Base-by-base conservation (phyloP, 192 early-diverging fungal genomes). In the Dissophora ornata region DNA sequence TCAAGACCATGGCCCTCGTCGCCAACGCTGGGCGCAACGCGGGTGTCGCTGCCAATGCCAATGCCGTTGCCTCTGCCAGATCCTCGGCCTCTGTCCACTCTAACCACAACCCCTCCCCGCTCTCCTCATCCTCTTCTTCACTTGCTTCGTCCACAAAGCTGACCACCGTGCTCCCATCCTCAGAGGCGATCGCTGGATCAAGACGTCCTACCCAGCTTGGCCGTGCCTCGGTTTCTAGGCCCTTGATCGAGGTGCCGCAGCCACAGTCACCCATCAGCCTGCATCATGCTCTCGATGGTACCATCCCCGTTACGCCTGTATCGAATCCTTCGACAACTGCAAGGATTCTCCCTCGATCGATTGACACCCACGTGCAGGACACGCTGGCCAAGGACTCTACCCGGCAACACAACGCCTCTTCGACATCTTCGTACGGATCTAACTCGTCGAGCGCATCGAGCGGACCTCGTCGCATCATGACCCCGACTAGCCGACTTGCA, bases 401-500 rank as follows among this genome's bases (percentile, higher is more conserved):
- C n/a, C n/a, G 42, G 2, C 41, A 28, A 11, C 50, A 47, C 2
- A 9, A 18, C 2, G n/a, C 33, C n/a, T 29, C 18, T 45, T 44
- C 50, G 3, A 13, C 30, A 9, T 24, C 55, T 1, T 64, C 42
- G 24, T 25, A 51, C 4, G 57, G 57, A 44, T 52, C 70, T 30
- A 58, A 48, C 28, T 57, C 47, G 21, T n/a, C n/a, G n/a, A n/a
- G n/a, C n/a, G n/a, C n/a, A n/a, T n/a, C n/a, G n/a, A 34, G 34
- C 52, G 63, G 63, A 8, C 71, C 66, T 16, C 62, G 57, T 4
- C 62, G 71, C 30, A 75, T 75, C 57, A 75, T 75, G 71, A 75
- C 71, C 0, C 71, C 71, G 4, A 75, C 71, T 9, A 75, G 42
- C 48, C 73, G 71, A 16, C 45, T 91, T 21, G 87, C 88, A 57